These are phyloP conservation scores for Salix suchowensis DNA, from an alignment of 345 rosid genomes.

Conservation along the genomic window DNA sequence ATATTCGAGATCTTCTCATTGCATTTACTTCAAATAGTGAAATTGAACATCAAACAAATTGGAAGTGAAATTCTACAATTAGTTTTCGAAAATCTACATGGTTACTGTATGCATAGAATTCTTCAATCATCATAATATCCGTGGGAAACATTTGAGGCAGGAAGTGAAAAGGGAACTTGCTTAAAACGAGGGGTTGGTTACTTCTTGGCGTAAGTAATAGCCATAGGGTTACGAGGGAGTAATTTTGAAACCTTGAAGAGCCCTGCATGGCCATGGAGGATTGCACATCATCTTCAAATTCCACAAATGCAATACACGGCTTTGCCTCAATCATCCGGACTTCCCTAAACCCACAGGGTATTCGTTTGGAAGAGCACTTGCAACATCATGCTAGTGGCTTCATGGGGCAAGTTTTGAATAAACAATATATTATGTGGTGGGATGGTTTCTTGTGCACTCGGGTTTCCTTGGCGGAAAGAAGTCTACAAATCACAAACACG, in stretches of 20 bases:
- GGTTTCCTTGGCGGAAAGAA: slow-evolving; percentile 43
- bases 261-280: slow-evolving; percentile 80
- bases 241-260: slow-evolving; percentile 88
- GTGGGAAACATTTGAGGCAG: neutral
- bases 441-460: slow-evolving; percentile 45
- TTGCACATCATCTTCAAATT: slow-evolving; percentile 79
- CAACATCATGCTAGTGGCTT: slow-evolving; percentile 82
- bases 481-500: slow-evolving; percentile 35
- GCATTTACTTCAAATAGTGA: neutral
- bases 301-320: slow-evolving; percentile 93
- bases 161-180: neutral
- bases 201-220: slow-evolving; percentile 87
- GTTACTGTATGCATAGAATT: neutral
- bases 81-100: neutral
- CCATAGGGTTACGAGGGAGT: slow-evolving; percentile 82
- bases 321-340: slow-evolving; percentile 87
- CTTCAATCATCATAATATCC: neutral
- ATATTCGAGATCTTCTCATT: neutral
- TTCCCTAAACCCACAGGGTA: slow-evolving; percentile 96
- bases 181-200: slow-evolving; percentile 23
- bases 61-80: neutral
- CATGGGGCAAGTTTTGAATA: slow-evolving; percentile 83
- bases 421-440: slow-evolving; percentile 83
- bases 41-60: neutral
- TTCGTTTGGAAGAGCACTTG: slow-evolving; percentile 68